Conservation (phyloP, 2,329 filamentous ascomycete genomes). For the Aspergillus carbonarius region DNA sequence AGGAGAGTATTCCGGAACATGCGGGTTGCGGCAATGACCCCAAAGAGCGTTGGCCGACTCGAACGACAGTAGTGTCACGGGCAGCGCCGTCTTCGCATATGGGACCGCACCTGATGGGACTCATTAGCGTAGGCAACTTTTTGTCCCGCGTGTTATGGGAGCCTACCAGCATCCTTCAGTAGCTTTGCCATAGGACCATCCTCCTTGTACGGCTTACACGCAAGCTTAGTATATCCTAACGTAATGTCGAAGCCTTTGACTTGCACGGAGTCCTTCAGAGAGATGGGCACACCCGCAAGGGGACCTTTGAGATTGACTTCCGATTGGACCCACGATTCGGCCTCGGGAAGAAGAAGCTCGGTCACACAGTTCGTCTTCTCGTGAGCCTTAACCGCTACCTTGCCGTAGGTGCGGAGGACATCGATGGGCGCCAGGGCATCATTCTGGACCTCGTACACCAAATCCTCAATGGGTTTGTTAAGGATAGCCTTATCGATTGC, state of each 20-base stretch:
- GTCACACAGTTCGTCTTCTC: constrained; percentile 86
- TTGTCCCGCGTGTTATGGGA: not conserved
- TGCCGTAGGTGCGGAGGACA: constrained; percentile 82
- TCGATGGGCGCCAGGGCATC: constrained; percentile 64
- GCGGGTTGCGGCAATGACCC: constrained; percentile 79
- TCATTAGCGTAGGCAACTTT: not conserved
- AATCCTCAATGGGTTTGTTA: constrained; percentile 69
- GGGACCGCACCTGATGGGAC: constrained; percentile 67
- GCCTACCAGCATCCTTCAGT: constrained; percentile 72
- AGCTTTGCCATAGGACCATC: constrained; percentile 75
- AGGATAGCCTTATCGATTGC: constrained; percentile 66
- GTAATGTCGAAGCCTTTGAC: constrained; percentile 80
- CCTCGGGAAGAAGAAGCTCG: constrained; percentile 76
- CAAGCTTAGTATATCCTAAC: constrained; percentile 75
- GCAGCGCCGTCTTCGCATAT: constrained; percentile 89
- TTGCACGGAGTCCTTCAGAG: constrained; percentile 74
- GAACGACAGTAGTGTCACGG: constrained; percentile 82
- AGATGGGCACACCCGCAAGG: constrained; percentile 82
- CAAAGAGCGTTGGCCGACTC: constrained; percentile 79
- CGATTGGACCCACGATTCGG: constrained; percentile 67
- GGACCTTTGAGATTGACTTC: constrained; percentile 74
- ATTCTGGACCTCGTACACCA: constrained; percentile 77
- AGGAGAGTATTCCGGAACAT: constrained; percentile 79
- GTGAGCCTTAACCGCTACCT: constrained; percentile 80
- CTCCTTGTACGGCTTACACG: constrained; percentile 61